Evolutionary conservation across 2,329 filamentous ascomycete genomes (phyloP).

Genomic region (Fusarium tricinctum): DNA sequence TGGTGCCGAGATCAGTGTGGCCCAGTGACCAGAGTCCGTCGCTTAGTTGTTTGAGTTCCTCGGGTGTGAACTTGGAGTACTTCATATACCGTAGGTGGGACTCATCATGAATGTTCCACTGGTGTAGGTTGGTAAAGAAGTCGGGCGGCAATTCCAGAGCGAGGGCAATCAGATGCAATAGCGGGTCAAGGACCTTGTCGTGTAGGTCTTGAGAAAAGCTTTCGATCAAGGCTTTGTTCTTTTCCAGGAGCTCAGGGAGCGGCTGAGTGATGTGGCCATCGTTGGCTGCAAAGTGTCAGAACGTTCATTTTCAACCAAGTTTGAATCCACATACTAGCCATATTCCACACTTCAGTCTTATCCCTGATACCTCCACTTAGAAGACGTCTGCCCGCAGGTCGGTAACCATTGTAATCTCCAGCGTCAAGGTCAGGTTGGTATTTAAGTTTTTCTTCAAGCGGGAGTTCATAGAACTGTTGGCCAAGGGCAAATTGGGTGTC

Average conservation of each 20-base stretch:
- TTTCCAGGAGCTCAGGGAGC: neutral
- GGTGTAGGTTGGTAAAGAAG: conserved; percentile 66
- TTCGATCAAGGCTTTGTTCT: neutral
- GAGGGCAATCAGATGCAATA: conserved; percentile 72
- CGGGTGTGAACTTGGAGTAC: conserved; percentile 63
- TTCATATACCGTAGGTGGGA: conserved; percentile 75
- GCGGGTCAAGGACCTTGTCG: conserved; percentile 67
- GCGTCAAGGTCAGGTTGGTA: conserved; percentile 62
- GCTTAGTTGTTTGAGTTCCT: conserved; percentile 62
- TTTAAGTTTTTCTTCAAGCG: conserved; percentile 71
- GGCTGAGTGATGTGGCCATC: conserved; percentile 52
- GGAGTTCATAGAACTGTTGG: conserved; percentile 66
- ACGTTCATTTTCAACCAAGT: no score
- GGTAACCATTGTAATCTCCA: conserved; percentile 70
- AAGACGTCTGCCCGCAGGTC: conserved; percentile 60
- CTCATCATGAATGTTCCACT: conserved; percentile 70
- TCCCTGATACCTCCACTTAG: conserved; percentile 57
- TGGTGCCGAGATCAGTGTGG: conserved; percentile 69
- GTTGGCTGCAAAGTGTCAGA: conserved; percentile 38
- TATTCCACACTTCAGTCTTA: conserved; percentile 58
- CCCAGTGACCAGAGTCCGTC: conserved; percentile 61
- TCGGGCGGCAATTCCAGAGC: conserved; percentile 72
- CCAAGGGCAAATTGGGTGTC: conserved; percentile 72
- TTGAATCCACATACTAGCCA: conserved; percentile 49
- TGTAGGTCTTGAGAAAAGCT: conserved; percentile 57